Percentiles rank a stretch among this genome's conserved stretches.
Evolutionary conservation across 805 yeast species (phyloP).

Genomic region (Starmerella asiatica): DNA sequence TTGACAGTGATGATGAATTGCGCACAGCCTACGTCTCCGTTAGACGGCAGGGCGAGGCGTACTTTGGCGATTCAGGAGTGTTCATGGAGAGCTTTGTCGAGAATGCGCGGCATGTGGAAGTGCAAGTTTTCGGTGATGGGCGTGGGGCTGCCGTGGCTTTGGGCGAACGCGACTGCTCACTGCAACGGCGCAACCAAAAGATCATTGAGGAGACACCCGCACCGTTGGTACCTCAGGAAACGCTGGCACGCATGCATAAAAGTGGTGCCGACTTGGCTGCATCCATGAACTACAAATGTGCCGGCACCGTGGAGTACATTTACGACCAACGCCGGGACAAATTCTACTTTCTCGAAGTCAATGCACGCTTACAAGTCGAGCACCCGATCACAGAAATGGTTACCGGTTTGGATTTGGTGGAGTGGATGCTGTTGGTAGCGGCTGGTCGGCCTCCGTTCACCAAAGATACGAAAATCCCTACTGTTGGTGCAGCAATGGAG

Average conservation of each 20-base stretch:
- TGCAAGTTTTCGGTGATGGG: slow-evolving; percentile 95
- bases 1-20: slow-evolving; percentile 67
- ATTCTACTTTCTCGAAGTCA: slow-evolving; percentile 90
- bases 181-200: slow-evolving; percentile 95
- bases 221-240: slow-evolving; percentile 72
- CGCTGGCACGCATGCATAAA: slow-evolving; percentile 58
- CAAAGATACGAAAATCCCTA: slow-evolving; percentile 35
- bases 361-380: slow-evolving; percentile 93
- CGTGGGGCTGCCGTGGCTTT: slow-evolving; percentile 81
- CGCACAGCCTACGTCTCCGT: slow-evolving; percentile 79
- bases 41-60: slow-evolving; percentile 83
- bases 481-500: slow-evolving; percentile 88
- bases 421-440: slow-evolving; percentile 90
- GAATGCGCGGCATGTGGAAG: slow-evolving; percentile 89
- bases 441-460: slow-evolving; percentile 82
- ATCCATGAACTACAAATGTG: slow-evolving; percentile 80
- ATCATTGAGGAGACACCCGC: slow-evolving; percentile 97
- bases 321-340: slow-evolving; percentile 77
- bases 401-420: slow-evolving; percentile 88
- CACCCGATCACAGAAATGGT: slow-evolving; percentile 95
- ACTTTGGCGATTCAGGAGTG: slow-evolving; percentile 92
- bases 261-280: slow-evolving; percentile 79
- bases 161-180: slow-evolving; percentile 95
- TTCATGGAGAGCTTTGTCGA: slow-evolving; percentile 90
- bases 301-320: slow-evolving; percentile 94